Evolutionary conservation across 148 eudicot species (phyloP), one percentile per base, ranked within the genome.

Genomic region (Beta vulgaris): DNA sequence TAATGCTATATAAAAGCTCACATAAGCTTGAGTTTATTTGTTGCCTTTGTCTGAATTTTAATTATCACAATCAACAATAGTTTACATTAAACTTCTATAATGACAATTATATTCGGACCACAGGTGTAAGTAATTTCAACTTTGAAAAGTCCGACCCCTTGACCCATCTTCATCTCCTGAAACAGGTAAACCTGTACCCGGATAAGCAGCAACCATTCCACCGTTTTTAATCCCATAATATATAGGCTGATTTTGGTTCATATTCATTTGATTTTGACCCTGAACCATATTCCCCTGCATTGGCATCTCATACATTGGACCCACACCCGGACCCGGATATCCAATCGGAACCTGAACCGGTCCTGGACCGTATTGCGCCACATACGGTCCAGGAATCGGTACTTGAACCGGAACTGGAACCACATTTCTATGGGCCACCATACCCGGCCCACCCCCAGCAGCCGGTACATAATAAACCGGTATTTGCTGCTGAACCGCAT

Each of bases 391-490:
- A 1, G 62, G 65, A 28, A 82, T 68, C 4, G 77, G 77, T 6
- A 78, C 76, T 32, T 64, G 75, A 1, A 88, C 76, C 37, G 68
- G 75, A 1, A 88, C 72, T 2, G 80, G 88, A 48, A 87, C 83
- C 8, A 75, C 62, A 55, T 60, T 83, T 9, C 82, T 85, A 7
- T 77, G 83, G 12, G 70, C 79, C n/a, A 80, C 84, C 48, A 82
- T 57, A 71, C 90, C 90, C 21, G 88, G 86, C 39, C 88, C 81
- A 3, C 67, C 53, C 68, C 77, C 81, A 15, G 68, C 13, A 2
- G 76, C 85, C 1, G 88, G 85, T 15, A 88, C 82, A 49, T 94
- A 94, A 69, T 94, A 94, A 42, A 94, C 85, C 2, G 98, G 91
- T 0, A 88, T 59, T 3, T 70, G 73, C 76, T 89, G 92, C 16